Conservation (phyloP, 805 yeast genomes). For the Kazachstania africana region DNA sequence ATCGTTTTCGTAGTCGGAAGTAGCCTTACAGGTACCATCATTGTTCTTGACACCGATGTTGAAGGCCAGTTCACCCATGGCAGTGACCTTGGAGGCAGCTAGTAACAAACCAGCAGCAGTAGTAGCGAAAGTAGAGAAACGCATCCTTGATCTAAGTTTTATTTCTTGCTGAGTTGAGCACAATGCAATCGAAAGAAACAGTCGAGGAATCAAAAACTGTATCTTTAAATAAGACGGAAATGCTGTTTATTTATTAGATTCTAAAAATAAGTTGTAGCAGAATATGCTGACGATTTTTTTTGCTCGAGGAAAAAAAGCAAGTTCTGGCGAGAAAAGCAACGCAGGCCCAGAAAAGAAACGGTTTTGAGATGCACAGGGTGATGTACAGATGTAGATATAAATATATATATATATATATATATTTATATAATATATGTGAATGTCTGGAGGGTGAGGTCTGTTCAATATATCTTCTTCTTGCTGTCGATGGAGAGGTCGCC, state of each 20-base stretch:
- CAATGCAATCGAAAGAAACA: too few relatives aligned
- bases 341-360: background rate
- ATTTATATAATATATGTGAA: background rate
- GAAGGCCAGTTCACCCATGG: slow-evolving; percentile 67
- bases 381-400: background rate
- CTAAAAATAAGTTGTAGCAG: too few relatives aligned
- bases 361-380: background rate
- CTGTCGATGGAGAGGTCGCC: slow-evolving; percentile 90
- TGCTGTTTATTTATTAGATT: too few relatives aligned
- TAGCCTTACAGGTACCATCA: slow-evolving; percentile 63
- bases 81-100: slow-evolving; percentile 38
- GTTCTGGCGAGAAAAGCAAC: background rate
- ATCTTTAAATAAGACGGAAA: too few relatives aligned
- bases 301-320: too few relatives aligned
- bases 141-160: slow-evolving; percentile 14
- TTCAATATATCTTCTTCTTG: slow-evolving; percentile 78
- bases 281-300: too few relatives aligned
- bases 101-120: slow-evolving; percentile 31
- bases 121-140: slow-evolving; percentile 31
- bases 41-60: slow-evolving; percentile 76
- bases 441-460: background rate
- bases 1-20: slow-evolving; percentile 60
- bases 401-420: background rate
- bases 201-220: too few relatives aligned
- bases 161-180: too few relatives aligned